Base-by-base conservation (phyloP, 2,329 filamentous ascomycete species). In the Penicillium sp. region DNA sequence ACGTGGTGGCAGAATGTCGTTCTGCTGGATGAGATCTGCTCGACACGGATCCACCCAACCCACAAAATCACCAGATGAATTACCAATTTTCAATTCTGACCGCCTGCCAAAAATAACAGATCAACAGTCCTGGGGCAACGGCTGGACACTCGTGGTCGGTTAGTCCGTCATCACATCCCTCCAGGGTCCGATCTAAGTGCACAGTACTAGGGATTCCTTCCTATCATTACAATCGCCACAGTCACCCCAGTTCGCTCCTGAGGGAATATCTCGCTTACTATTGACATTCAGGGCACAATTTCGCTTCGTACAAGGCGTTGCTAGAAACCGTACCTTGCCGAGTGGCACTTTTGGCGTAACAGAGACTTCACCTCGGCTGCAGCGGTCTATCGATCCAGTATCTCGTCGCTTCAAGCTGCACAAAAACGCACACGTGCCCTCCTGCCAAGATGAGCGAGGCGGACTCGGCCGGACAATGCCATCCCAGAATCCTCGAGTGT, bases 1-100 rank as follows among this genome's bases (percentile, higher is more conserved):
- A 75, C 73, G 73, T 75, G 73, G 63, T 26, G 69, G 72, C 72
- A 75, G 69, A 73, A 74, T 70, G 13, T 4, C 3, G 10, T 26
- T 49, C n/a, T 47, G 38, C 19, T 37, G 54, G 54, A n/a, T 40
- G 30, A 33, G 53, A 56, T 44, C 38, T 47, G 26, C 42, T 33
- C 5, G 40, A 22, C 5, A 17, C n/a, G 12, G 35, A 40, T 24
- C 51, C 33, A 40, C 35, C n/a, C 2, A 33, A 12, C 30, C 30
- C 30, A 33, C 30, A 33, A 12, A 33, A 10, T 17, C 8, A 38
- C 35, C 51, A 9, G 33, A 24, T 40, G 30, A 5, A 26, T 10
- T 40, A 22, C 24, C 45, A 19, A 9, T 19, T 30, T 49, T 30
- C 26, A 8, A 49, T n/a, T 4, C 45, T 30, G 45, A 49, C 45